Evolutionary conservation across 2,329 filamentous ascomycete species (phyloP), one percentile per base, ranked within the genome.

Genomic region (Ophiostoma novo-ulmi): DNA sequence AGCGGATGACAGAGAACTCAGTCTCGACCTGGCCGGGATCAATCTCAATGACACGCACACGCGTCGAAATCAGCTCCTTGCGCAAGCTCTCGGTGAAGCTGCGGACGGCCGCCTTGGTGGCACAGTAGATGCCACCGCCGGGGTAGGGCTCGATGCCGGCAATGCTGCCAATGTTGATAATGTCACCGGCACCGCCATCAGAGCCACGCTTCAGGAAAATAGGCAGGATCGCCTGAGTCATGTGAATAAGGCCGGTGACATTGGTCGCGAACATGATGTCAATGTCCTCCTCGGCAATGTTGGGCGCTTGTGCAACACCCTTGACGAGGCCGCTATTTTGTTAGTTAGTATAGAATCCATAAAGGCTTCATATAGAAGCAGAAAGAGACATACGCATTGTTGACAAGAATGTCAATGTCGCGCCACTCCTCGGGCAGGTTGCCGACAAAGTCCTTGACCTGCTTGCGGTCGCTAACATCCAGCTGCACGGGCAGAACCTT

Each of bases 1-100:
- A 97, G 73, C 94, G 85, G 61, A 97, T 91, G 22, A 97, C 84
- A 2, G 91, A 94, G 81, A 97, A 97, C 78, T 97, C 92, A 64
- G 94, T 97, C 84, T 97, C 93, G 66, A 97, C 93, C 81, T 97
- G 93, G 36, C 94, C 94, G 0, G 94, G 94, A 77, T 97, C 94
- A 76, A 97, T 85, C 80, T 93, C 91, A 73, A 97, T 97, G 73
- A 97, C 85, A 70, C 94, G 84, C 73, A 97, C 92, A 70, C 91
- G 85, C 22, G 90, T 92, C 7, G 90, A 85, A 75, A 97, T 90
- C 72, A 96, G 85, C 81, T 97, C 94, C 78, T 89, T 92, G 75
- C 94, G 85, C 78, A 97, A 80, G 13, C 90, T 86, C 71, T 97
- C 93, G 0, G 92, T 93, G 81, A 97, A 97, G 75, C 86, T 90